A percentile compares a stretch with the other conserved stretches of the same genome.
These are phyloP conservation scores for Ceratocystis destructans DNA, from an alignment of 2,329 filamentous ascomycete genomes.

Conservation along the genomic window DNA sequence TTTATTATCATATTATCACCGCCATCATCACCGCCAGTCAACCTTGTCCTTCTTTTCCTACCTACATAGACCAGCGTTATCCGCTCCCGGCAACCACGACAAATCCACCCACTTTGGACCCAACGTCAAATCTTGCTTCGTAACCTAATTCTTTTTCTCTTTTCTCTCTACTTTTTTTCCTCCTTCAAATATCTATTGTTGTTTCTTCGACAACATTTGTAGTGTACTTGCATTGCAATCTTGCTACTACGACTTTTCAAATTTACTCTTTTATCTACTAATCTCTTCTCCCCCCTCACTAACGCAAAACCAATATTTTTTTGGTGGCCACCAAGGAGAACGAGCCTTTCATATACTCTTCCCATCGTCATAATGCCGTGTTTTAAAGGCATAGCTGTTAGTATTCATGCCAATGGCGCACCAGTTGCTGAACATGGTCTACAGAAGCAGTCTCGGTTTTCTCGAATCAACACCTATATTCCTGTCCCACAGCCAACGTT, in stretches of 20 bases:
- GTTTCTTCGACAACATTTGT: not conserved
- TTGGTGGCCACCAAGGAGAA: not conserved
- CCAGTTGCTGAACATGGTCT: slow-evolving; percentile 88
- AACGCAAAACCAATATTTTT: not conserved
- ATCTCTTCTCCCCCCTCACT: not conserved
- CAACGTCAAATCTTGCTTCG: slow-evolving; percentile 16
- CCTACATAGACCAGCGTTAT: slow-evolving; percentile 13
- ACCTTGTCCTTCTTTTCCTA: not conserved
- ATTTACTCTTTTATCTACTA: slow-evolving; percentile 4
- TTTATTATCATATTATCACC: slow-evolving; percentile 7
- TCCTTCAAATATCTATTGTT: not conserved
- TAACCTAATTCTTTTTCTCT: slow-evolving; percentile 8
- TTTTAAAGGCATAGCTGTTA: slow-evolving; percentile 98
- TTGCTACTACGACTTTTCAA: not conserved
- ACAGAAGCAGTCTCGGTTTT: slow-evolving; percentile 81
- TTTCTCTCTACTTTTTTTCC: not conserved
- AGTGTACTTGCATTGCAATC: not conserved
- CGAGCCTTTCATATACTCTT: not conserved
- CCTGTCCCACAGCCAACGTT: slow-evolving; percentile 82
- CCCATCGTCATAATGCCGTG: slow-evolving; percentile 54
- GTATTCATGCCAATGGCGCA: slow-evolving; percentile 70
- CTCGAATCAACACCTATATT: slow-evolving; percentile 93
- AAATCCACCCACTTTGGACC: slow-evolving; percentile 17
- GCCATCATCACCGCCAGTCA: not conserved
- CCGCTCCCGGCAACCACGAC: slow-evolving; percentile 17